phyloP scores from a whole-genome alignment of 1,139 yeast genomes.

The Nakaseomyces uthaithaninus region DNA sequence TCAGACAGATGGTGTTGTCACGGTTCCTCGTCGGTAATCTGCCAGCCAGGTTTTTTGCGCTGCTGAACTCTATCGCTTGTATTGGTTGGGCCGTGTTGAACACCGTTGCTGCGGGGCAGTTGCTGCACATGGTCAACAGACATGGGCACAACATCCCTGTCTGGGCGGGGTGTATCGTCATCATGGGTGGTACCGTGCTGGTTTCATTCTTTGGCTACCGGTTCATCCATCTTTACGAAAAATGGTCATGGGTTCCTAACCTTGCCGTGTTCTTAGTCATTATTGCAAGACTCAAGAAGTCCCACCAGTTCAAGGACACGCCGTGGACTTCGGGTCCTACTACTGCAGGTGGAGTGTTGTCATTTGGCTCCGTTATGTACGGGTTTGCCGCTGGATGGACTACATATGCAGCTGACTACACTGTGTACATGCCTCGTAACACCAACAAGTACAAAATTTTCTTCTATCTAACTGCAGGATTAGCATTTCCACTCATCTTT shows the following conservation, averaged over 20 bases:
- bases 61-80: conserved; percentile 77
- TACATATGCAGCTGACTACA: conserved; percentile 86
- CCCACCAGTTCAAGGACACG: conserved; percentile 49
- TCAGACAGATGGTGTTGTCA: conserved; percentile 82
- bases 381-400: conserved; percentile 98
- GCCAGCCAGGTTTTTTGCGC: conserved; percentile 68
- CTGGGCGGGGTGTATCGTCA: conserved; percentile 83
- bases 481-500: conserved; percentile 59
- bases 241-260: conserved; percentile 86
- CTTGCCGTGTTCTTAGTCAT: conserved; percentile 62
- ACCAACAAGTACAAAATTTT: conserved; percentile 54
- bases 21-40: conserved; percentile 71
- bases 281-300: conserved; percentile 65
- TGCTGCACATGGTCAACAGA: conserved; percentile 64
- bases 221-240: conserved; percentile 74
- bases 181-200: conserved; percentile 58
- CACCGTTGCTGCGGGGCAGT: conserved; percentile 83
- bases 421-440: conserved; percentile 69
- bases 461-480: conserved; percentile 53
- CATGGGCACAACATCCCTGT: conserved; percentile 60
- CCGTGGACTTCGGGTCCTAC: conserved; percentile 40
- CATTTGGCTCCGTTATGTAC: conserved; percentile 77
- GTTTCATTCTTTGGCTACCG: conserved; percentile 82
- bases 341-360: conserved; percentile 69
- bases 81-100: conserved; percentile 96